Evolutionary conservation across 2,329 filamentous ascomycete species (phyloP), one percentile per base, ranked within the genome.

Genomic region (Colletotrichum tabaci): DNA sequence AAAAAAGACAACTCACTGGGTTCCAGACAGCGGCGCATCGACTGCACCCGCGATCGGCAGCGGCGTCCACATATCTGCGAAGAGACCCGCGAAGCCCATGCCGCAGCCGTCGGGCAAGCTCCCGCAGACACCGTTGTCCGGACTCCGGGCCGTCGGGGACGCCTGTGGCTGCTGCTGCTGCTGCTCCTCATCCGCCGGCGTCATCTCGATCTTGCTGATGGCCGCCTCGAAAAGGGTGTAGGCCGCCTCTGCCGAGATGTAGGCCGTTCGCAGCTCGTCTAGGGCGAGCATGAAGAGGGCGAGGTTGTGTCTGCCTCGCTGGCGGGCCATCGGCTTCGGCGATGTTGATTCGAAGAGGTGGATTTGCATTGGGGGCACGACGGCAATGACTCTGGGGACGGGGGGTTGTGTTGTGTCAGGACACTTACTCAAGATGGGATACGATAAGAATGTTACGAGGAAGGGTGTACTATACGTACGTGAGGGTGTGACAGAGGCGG

Each of bases 341-440:
- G 71, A 73, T 2, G 71, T 66, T 30, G 61, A 58, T 23, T 73
- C 58, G 21, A 71, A 65, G 16, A 73, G 67, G 10, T 73, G 71
- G 15, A 64, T 71, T 21, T 73, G 71, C 71, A 73, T 65, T 15
- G 71, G 58, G n/a, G 71, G 67, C 26, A 66, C 66, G 1, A 73
- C 18, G 1, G 67, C 71, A 18, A 73, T 70, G 26, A 64, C 58
- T 2, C 71, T 71, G 56, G 26, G 4, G 26, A 26, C 3, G 3
- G 26, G 26, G 3, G 26, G 26, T 4, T 26, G 3, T 4, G 3
- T 4, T 26, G 26, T 4, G 26, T 26, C 26, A 26, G 26, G 26
- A 26, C 26, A 26, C 26, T 26, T 26, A 4, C 4, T 26, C 26
- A 26, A 26, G 26, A 26, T 26, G 26, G 26, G 4, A 4, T 26